Percentiles rank a stretch among this genome's conserved stretches.
Conservation (phyloP, 441 rosid genomes). For the Syzygium malaccense region DNA sequence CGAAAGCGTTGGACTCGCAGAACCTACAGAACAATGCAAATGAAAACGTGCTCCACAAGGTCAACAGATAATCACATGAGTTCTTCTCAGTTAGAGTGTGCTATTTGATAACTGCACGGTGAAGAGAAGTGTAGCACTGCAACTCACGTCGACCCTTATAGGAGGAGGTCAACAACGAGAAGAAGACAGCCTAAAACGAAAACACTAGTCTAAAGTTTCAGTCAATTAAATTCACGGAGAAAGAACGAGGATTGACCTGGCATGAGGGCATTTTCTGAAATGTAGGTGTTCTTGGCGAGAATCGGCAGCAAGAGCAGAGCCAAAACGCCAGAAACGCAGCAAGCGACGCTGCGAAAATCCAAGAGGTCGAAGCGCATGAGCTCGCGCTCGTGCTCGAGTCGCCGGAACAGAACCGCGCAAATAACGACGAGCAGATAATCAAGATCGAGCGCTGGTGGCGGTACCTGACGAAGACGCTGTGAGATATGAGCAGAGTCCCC, state of each 20-base stretch:
- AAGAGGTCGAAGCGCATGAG: not conserved
- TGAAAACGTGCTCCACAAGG: not conserved
- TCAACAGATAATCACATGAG: not conserved
- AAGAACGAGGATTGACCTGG: conserved; percentile 44
- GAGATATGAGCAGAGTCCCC: conserved; percentile 72
- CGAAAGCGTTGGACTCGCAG: conserved; percentile 83
- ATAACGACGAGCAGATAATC: not conserved
- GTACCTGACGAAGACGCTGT: conserved; percentile 64
- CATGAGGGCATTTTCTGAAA: conserved; percentile 95
- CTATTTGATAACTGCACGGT: not conserved
- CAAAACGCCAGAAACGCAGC: conserved; percentile 66
- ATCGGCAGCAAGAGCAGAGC: conserved; percentile 71
- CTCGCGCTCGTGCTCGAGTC: not conserved
- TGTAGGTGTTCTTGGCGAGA: conserved; percentile 88
- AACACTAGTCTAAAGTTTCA: not conserved
- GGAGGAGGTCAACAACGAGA: not conserved
- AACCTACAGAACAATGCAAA: conserved; percentile 35
- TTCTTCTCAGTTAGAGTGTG: not conserved
- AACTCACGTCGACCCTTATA: not conserved
- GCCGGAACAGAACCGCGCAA: not conserved
- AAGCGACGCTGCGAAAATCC: conserved; percentile 41
- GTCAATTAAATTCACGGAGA: not conserved
- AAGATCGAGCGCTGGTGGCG: not conserved
- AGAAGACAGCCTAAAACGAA: not conserved
- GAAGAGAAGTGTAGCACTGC: not conserved